A percentile compares a stretch with the other conserved stretches of the same genome.
Evolutionary conservation across 495 filamentous ascomycete genomes (phyloP).

Genomic region (Xylaria bambusicola): DNA sequence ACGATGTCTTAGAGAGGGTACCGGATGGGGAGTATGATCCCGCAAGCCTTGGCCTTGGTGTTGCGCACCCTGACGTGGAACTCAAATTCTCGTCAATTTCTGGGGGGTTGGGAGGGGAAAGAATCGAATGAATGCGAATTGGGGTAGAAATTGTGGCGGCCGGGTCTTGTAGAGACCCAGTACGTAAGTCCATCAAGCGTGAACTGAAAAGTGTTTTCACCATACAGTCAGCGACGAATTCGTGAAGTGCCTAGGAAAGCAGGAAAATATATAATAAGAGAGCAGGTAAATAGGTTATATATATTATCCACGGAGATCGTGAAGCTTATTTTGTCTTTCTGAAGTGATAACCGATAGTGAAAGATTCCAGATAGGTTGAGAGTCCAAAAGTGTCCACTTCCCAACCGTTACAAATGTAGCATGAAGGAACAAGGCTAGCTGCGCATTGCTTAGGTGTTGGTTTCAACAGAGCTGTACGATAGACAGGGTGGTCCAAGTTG

Average conservation of each 20-base stretch:
- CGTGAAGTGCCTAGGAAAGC: too few species aligned
- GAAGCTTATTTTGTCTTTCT: too few species aligned
- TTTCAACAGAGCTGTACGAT: background rate
- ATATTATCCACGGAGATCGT: too few species aligned
- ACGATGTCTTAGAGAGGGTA: constrained; percentile 20
- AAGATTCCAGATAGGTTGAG: background rate
- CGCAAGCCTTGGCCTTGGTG: constrained; percentile 38
- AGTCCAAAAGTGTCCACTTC: background rate
- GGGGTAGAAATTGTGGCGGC: constrained; percentile 52
- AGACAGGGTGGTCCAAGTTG: background rate
- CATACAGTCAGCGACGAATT: too few species aligned
- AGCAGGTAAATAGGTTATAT: too few species aligned
- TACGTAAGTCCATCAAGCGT: too few species aligned
- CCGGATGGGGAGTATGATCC: constrained; percentile 36
- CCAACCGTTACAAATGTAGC: constrained; percentile 5
- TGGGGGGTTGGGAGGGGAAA: constrained; percentile 47
- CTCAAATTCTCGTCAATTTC: constrained; percentile 40
- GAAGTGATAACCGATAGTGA: too few species aligned
- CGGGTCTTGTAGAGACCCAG: constrained; percentile 38
- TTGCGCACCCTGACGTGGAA: constrained; percentile 27
- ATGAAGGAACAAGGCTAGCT: too few species aligned
- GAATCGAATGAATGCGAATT: constrained; percentile 52
- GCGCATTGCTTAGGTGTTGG: too few species aligned
- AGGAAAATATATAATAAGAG: background rate
- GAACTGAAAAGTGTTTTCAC: too few species aligned